phyloP scores from a whole-genome alignment of 345 rosid species.

The Euphorbia lathyris region DNA sequence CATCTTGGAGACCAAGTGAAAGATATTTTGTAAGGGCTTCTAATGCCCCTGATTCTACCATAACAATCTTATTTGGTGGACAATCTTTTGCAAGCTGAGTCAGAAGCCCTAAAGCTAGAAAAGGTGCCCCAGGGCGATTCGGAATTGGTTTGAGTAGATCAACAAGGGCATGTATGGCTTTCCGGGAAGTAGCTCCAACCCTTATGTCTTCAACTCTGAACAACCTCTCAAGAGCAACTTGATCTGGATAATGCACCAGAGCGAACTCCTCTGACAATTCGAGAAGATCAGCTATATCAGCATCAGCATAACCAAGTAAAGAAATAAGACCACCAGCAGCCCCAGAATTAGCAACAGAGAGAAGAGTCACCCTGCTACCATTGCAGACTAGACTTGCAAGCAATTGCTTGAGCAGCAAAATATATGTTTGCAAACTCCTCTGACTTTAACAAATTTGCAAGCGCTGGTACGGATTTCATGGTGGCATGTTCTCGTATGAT shows the following conservation, averaged over 20 bases:
- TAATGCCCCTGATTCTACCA: constrained; percentile 97
- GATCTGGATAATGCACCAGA: constrained; percentile 85
- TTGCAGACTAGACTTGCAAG: constrained; percentile 95
- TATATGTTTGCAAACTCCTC: constrained; percentile 85
- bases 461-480: constrained; percentile 84
- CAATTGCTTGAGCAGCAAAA: constrained; percentile 94
- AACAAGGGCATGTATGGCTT: constrained; percentile 93
- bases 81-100: constrained; percentile 93
- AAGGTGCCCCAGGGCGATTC: constrained; percentile 98
- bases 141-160: constrained; percentile 99
- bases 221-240: constrained; percentile 96
- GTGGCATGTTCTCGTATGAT: constrained; percentile 83
- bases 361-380: constrained; percentile 95
- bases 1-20: constrained; percentile 97
- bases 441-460: constrained; percentile 86
- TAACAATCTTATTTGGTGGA: constrained; percentile 77
- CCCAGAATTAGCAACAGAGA: constrained; percentile 97
- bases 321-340: constrained; percentile 92
- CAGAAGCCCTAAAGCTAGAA: constrained; percentile 80
- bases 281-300: constrained; percentile 78
- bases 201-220: constrained; percentile 99
- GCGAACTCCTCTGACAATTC: constrained; percentile 79
- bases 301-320: constrained; percentile 94
- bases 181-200: constrained; percentile 94
- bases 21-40: constrained; percentile 96